Conservation (phyloP, 179 eudicot genomes). For the Silene vulgaris region DNA sequence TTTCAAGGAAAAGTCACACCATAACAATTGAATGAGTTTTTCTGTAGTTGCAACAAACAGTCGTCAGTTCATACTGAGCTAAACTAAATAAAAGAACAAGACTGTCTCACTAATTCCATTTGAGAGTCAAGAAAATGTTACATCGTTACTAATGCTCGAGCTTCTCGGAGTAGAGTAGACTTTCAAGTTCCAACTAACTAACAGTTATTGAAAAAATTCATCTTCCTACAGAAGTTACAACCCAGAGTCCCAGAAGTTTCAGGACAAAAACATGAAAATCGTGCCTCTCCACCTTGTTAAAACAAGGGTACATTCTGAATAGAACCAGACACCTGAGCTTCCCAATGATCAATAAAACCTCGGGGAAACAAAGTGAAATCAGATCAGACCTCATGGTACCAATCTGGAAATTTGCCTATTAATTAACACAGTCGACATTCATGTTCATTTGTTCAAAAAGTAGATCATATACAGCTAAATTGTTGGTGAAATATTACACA, state of each 20-base stretch:
- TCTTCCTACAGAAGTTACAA: background rate
- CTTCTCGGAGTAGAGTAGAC: background rate
- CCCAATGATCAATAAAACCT: background rate
- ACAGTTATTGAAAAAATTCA: background rate
- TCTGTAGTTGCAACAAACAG: background rate
- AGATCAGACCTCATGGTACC: background rate
- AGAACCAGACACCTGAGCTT: background rate
- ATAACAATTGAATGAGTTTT: constrained; percentile 6
- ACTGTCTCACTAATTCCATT: background rate
- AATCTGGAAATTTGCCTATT: background rate
- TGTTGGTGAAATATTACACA: background rate
- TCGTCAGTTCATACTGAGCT: background rate
- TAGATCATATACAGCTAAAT: background rate
- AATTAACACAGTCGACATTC: background rate
- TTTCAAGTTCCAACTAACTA: background rate
- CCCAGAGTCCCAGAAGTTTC: background rate
- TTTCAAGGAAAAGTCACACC: background rate
- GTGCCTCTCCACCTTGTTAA: background rate
- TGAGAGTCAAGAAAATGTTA: background rate
- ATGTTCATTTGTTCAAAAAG: background rate
- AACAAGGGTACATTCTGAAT: background rate
- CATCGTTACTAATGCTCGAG: background rate
- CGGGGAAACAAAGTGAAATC: background rate
- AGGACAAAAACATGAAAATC: background rate
- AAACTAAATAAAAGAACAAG: background rate